Evolutionary conservation across 139 green algal species (phyloP).

Genomic region (Micromonas pusilla): DNA sequence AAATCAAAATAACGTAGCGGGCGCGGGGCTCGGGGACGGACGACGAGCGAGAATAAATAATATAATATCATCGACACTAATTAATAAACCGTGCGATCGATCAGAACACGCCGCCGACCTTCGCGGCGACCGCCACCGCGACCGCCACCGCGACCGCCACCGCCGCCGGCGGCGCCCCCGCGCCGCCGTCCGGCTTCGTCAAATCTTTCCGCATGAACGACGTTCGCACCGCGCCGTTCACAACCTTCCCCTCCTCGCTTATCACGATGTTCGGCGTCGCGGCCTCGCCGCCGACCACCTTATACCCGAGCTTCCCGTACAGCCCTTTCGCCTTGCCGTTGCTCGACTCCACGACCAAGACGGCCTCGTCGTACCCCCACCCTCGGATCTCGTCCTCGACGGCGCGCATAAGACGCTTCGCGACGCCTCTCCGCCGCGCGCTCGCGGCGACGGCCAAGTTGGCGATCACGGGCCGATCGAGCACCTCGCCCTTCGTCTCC

Average conservation of each 20-base stretch:
- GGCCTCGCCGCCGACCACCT: not conserved
- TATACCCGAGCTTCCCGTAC: slow-evolving; percentile 17
- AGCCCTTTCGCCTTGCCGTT: not conserved
- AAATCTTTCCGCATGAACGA: slow-evolving; percentile 13
- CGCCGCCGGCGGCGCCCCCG: not conserved
- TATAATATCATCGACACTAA: slow-evolving; percentile 1
- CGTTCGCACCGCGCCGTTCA: not conserved
- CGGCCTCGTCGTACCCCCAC: slow-evolving; percentile 14
- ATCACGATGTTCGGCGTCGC: not conserved
- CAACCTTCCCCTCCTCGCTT: not conserved
- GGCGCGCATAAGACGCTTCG: not conserved
- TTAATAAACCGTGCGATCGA: not conserved
- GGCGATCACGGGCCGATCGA: slow-evolving; percentile 13
- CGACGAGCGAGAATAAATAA: no score
- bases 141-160: not conserved
- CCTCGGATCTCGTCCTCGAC: not conserved
- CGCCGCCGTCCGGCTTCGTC: not conserved
- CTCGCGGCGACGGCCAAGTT: not conserved
- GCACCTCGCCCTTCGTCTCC: not conserved
- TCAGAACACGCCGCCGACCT: not conserved
- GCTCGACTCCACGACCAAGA: not conserved
- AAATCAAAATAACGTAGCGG: slow-evolving; percentile 11
- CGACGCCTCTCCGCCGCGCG: slow-evolving; percentile 5
- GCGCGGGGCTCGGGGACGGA: not conserved
- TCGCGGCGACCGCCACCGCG: not conserved